These are phyloP conservation scores for Russula ochroleuca DNA, from an alignment of 768 basidiomycete species.

Conservation along the genomic window DNA sequence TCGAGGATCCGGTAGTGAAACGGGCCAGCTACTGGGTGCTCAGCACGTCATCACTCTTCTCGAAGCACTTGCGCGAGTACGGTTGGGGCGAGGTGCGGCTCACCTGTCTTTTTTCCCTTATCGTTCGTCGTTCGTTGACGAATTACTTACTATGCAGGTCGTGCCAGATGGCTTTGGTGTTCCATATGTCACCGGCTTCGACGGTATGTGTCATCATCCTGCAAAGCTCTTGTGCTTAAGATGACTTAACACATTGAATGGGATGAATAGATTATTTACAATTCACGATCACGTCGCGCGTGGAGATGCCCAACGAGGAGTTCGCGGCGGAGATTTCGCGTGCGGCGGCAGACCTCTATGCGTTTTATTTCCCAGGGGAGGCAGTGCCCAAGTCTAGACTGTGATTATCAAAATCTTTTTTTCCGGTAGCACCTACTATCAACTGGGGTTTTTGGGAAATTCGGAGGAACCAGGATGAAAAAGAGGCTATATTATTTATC, in stretches of 20 bases:
- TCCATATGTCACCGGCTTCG: constrained; percentile 88
- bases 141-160: constrained; percentile 47
- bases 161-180: constrained; percentile 93
- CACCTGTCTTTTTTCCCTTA: background rate
- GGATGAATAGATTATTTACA: constrained; percentile 64
- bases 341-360: constrained; percentile 65
- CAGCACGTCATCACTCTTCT: constrained; percentile 85
- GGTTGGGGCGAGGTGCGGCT: constrained; percentile 83
- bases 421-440: background rate
- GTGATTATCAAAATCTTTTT: background rate
- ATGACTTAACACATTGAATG: background rate
- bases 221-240: too few relatives aligned
- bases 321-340: constrained; percentile 66
- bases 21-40: constrained; percentile 81
- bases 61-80: constrained; percentile 78
- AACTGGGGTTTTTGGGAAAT: background rate
- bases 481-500: too few relatives aligned
- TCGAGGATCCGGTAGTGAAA: constrained; percentile 66
- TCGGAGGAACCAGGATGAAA: too few relatives aligned
- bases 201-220: constrained; percentile 44
- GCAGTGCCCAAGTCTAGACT: constrained; percentile 17
- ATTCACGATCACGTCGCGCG: constrained; percentile 84
- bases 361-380: constrained; percentile 39
- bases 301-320: constrained; percentile 71
- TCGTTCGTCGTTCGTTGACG: background rate